Evolutionary conservation across 2,329 filamentous ascomycete species (phyloP), one percentile per base, ranked within the genome.

Genomic region (Trichophyton equinum): DNA sequence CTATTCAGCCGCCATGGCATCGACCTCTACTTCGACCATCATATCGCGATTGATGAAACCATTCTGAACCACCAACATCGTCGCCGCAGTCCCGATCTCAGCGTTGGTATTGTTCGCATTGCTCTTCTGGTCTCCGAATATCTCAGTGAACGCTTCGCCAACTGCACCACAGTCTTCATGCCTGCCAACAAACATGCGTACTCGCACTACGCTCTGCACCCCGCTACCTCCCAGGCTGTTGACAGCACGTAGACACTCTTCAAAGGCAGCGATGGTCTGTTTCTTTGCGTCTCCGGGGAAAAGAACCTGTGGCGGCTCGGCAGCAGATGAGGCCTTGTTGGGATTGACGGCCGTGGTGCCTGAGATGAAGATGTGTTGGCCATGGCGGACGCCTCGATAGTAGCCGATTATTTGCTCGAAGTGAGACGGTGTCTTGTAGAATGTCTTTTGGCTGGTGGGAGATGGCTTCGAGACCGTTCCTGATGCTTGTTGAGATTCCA

Each of bases 11-110:
- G 30, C 62, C 55, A 74, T 66, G 11, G 72, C 73, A 70, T 75
- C 72, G 36, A 74, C 70, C 59, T 74, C 72, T 56, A 75, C 67
- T 62, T 75, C 73, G n/a, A 75, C 72, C 55, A 73, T 64, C 71
- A 75, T 74, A 25, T 66, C 65, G 33, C 64, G 64, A 63, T 75
- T 68, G 11, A 74, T 68, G 63, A 75, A 75, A 9, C 73, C 72
- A 62, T 67, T 65, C 8, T 65, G 64, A 11, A 74, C 72, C 20
- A 75, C 71, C 60, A 75, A 65, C 71, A 74, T 72, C 4, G 72
- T 75, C 38, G 72, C 72, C 18, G 68, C 71, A 2, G 71, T 67
- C 46, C 70, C 70, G 15, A 71, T 61, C 33, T 65, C 67, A 6
- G 61, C 62, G 2, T 65, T 64, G 40, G 65, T 62, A 2, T 67